Base-by-base conservation (phyloP, 2,329 filamentous ascomycete species). In the Colletotrichum lentis region DNA sequence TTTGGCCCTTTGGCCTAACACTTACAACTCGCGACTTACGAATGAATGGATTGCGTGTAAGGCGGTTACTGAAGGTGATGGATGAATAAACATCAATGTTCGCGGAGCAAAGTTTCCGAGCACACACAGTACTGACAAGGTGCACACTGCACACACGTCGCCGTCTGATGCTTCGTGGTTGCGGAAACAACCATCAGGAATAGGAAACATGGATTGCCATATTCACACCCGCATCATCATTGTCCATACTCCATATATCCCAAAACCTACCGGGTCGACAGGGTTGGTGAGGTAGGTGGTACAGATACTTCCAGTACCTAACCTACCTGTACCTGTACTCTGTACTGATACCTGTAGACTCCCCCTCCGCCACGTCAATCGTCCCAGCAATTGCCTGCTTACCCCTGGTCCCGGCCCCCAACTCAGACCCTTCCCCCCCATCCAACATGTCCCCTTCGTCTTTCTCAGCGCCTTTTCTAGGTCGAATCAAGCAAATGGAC, bases 361-460 rank as follows among this genome's bases (percentile, higher is more conserved):
- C n/a, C n/a, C 49, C 27, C 56, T 39, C 47, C 55, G 52, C 20
- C 22, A 46, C 39, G 37, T 16, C 41, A 24, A 27, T 56, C 63
- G 63, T 66, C 63, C 63, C 63, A 66, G 58, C 62, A 60, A 39
- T 53, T 60, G 35, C 43, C 54, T 52, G 49, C 49, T 52, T 31
- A 31, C 27, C 27, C 64, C 61, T 59, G 54, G 44, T 44, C 46
- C 64, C 37, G 43, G 20, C 44, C 50, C 49, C 49, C 58, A 31
- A n/a, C 27, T 24, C 20, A 12, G 49, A 20, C 58, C 22, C 57
- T 18, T 18, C 14, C 44, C 44, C 14, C 44, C 44, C 46, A 27
- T n/a, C 41, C n/a, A 22, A 59, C 27, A 31, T 31, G 43, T 35
- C 43, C 44, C n/a, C 39, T 31, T 47, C 20, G 5, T 35, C 22